Conservation (phyloP, 139 green algal species). For the Ettlia oleoabundans region DNA sequence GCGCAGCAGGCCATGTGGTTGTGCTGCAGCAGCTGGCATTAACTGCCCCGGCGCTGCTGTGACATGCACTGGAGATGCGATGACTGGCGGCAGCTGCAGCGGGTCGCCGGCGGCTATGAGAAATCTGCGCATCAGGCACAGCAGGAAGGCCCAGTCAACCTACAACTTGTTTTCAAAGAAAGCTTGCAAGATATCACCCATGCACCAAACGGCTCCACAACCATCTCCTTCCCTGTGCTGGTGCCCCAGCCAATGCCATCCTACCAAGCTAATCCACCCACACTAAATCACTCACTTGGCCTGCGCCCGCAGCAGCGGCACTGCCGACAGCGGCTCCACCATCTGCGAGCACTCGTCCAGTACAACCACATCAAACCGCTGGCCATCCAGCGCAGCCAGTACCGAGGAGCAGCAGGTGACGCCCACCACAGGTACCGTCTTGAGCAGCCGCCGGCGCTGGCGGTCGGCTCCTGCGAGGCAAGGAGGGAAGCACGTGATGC, state of each 20-base stretch:
- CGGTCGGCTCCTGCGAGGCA: constrained; percentile 60
- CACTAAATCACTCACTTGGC: no score
- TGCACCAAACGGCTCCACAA: no score
- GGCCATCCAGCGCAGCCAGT: constrained; percentile 59
- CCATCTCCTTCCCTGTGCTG: no score
- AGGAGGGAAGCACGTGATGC: not conserved
- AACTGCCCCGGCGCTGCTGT: not conserved
- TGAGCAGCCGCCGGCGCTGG: constrained; percentile 60
- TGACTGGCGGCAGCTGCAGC: constrained; percentile 82
- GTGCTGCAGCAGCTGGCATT: not conserved
- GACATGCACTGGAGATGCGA: constrained; percentile 63
- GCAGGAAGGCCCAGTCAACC: not conserved
- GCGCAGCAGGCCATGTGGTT: constrained; percentile 66
- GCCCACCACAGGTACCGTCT: constrained; percentile 75
- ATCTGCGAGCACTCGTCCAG: constrained; percentile 88
- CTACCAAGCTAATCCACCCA: no score
- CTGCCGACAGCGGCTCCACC: constrained; percentile 81
- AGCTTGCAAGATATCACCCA: no score
- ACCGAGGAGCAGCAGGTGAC: constrained; percentile 76
- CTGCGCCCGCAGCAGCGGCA: constrained; percentile 63
- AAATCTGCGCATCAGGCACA: constrained; percentile 55
- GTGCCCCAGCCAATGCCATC: no score
- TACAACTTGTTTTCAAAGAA: constrained; percentile 40
- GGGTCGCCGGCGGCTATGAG: constrained; percentile 87
- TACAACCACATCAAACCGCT: constrained; percentile 77